Base-by-base conservation (phyloP, 176 grass and related monocot genomes). In the Juncus inflexus region DNA sequence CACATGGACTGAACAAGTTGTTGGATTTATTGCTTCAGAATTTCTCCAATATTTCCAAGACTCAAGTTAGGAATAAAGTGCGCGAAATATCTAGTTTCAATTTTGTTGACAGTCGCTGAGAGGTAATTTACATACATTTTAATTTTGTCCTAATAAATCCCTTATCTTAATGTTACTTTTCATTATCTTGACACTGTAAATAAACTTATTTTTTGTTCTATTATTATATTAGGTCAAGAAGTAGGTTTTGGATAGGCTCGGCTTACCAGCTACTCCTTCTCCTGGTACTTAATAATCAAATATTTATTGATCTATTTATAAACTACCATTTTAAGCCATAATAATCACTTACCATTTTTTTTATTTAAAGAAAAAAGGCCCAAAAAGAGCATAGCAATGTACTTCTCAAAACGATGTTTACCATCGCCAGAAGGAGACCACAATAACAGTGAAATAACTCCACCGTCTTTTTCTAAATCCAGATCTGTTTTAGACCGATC, bases 371-470 rank as follows among this genome's bases (percentile, higher is more conserved):
- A 77, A 37, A 77, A 28, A 28, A 28, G 19, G 19, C 38, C 40
- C 0, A 89, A 78, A 76, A 47, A 47, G 43, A 70, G 85, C 35
- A 97, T 89, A 67, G 39, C 77, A 16, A 79, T 38, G 28, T 97
- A 89, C 63, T 97, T 97, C 82, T 97, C 87, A 3, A 97, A 97
- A 63, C 65, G 87, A 12, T 96, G 92, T 82, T 76, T 96, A 58
- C 92, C 92, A 61, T 87, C 84, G 3, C 6, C 9, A 47, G 79
- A 86, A 79, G 84, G 70, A 19, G 15, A 70, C 19, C 52, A 57
- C 37, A 61, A 35, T 19, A 55, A 19, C 9, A 66, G 69, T 3
- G 61, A 80, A 45, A 61, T 62, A 67, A 66, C 55, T 14, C 67
- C 67, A 1, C 15, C 43, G 37, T 62, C 50, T 7, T 70, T n/a